phyloP scores from a whole-genome alignment of 2,329 filamentous ascomycete species.

The Trichoderma harzianum region DNA sequence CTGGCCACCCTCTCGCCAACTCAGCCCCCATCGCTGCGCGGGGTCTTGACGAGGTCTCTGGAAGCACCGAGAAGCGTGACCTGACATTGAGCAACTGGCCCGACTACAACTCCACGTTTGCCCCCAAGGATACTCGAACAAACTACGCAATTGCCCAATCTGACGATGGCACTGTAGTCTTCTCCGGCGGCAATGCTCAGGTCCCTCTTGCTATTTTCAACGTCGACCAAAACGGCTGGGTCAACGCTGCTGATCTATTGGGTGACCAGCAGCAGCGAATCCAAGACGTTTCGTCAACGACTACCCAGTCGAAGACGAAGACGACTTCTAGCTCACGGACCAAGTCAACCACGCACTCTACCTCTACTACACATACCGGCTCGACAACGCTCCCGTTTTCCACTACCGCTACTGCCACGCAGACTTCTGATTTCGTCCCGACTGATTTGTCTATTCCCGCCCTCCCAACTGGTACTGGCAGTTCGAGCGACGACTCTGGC shows the following conservation, averaged over 20 bases:
- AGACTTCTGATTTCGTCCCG: slow-evolving; percentile 23
- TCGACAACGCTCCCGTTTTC: slow-evolving; percentile 20
- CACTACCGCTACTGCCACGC: slow-evolving; percentile 19
- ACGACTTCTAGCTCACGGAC: slow-evolving; percentile 1
- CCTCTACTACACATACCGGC: slow-evolving; percentile 25
- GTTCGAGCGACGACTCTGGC: slow-evolving; percentile 30
- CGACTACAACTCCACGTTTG: slow-evolving; percentile 70
- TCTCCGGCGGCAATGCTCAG: slow-evolving; percentile 69
- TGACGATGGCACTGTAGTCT: slow-evolving; percentile 64
- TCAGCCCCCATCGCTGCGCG: slow-evolving; percentile 40
- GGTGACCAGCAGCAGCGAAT: slow-evolving; percentile 36
- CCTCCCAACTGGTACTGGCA: slow-evolving; percentile 21
- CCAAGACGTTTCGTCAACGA: slow-evolving; percentile 32
- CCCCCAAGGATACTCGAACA: slow-evolving; percentile 59
- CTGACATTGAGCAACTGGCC: slow-evolving; percentile 68
- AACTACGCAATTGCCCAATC: slow-evolving; percentile 71
- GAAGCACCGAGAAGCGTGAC: slow-evolving; percentile 29
- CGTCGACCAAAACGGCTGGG: slow-evolving; percentile 71
- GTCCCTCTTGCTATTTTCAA: slow-evolving; percentile 76
- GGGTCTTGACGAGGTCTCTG: slow-evolving; percentile 27
- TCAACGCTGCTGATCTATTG: slow-evolving; percentile 66
- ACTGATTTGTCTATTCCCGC: slow-evolving; percentile 22
- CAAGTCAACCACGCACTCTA: slow-evolving; percentile 21
- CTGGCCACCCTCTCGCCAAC: slow-evolving; percentile 51
- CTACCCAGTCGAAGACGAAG: slow-evolving; percentile 21